Conservation (phyloP, 2,329 filamentous ascomycete genomes). For the Epichloe coenophiala region DNA sequence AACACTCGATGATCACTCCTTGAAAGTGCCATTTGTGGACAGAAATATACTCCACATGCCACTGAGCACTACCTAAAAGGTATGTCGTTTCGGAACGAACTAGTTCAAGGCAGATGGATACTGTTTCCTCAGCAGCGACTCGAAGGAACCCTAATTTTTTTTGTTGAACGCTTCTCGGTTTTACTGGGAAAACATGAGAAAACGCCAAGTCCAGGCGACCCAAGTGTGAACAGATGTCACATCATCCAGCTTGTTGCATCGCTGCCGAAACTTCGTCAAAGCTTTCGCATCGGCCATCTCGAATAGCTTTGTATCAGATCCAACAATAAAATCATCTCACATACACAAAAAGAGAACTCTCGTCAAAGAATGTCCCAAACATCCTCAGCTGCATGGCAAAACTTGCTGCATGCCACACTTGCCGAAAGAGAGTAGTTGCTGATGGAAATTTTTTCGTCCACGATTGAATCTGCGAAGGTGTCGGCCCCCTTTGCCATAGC, state of each 20-base stretch:
- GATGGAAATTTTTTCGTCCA: conserved; percentile 96
- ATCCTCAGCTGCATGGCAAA: conserved; percentile 96
- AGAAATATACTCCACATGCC: not conserved
- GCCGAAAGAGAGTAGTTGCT: conserved; percentile 96
- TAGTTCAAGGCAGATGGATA: not conserved
- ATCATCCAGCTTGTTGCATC: conserved; percentile 59
- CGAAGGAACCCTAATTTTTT: conserved; percentile 34
- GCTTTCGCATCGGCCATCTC: conserved; percentile 10
- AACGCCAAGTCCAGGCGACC: conserved; percentile 56
- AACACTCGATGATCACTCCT: not conserved
- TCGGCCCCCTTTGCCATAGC: conserved; percentile 97
- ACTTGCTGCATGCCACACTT: conserved; percentile 98
- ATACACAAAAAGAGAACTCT: too few relatives aligned
- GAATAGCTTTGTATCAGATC: not conserved
- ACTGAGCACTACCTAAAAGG: too few relatives aligned
- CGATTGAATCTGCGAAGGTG: conserved; percentile 85
- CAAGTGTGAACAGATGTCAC: conserved; percentile 27
- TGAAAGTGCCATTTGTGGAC: not conserved
- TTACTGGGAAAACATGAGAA: conserved; percentile 78
- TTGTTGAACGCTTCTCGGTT: conserved; percentile 57
- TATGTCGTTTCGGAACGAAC: not conserved
- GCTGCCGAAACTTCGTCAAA: conserved; percentile 27
- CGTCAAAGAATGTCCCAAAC: conserved; percentile 81
- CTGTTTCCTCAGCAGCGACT: conserved; percentile 12
- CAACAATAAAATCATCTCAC: too few relatives aligned